A percentile compares a stretch with the other conserved stretches of the same genome.
Evolutionary conservation across 2,329 filamentous ascomycete species (phyloP).

Genomic region (Sporothrix curviconia): DNA sequence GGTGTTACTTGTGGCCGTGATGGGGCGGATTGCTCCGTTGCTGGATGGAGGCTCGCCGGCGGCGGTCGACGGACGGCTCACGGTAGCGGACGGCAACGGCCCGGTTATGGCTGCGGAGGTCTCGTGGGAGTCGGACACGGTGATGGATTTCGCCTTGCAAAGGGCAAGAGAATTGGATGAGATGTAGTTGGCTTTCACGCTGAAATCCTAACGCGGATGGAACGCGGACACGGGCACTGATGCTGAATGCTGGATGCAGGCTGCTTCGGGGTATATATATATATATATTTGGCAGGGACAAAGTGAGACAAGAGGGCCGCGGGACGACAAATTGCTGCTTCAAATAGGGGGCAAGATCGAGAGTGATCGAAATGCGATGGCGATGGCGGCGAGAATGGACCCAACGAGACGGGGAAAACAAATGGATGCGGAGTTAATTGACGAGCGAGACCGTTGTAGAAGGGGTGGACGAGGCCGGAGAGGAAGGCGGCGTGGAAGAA

Average conservation of each 20-base stretch:
- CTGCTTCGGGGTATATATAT: neutral
- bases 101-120: conserved; percentile 3
- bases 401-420: neutral
- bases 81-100: conserved; percentile 10
- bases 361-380: neutral
- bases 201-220: too few relatives aligned
- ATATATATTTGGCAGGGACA: too few relatives aligned
- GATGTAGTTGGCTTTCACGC: neutral
- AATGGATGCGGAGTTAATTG: neutral
- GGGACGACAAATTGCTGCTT: too few relatives aligned
- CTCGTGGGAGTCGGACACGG: conserved; percentile 18
- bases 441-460: neutral
- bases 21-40: neutral
- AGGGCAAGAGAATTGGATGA: too few relatives aligned
- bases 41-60: neutral
- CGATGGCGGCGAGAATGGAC: neutral
- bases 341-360: neutral
- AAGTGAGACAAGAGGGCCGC: too few relatives aligned
- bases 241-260: neutral
- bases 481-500: neutral
- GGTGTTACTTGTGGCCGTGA: neutral
- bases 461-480: neutral
- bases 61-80: neutral
- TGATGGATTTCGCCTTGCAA: too few relatives aligned
- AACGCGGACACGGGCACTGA: neutral